These are phyloP conservation scores for Boletus vinaceobasis DNA, from an alignment of 768 basidiomycete genomes.

Conservation along the genomic window DNA sequence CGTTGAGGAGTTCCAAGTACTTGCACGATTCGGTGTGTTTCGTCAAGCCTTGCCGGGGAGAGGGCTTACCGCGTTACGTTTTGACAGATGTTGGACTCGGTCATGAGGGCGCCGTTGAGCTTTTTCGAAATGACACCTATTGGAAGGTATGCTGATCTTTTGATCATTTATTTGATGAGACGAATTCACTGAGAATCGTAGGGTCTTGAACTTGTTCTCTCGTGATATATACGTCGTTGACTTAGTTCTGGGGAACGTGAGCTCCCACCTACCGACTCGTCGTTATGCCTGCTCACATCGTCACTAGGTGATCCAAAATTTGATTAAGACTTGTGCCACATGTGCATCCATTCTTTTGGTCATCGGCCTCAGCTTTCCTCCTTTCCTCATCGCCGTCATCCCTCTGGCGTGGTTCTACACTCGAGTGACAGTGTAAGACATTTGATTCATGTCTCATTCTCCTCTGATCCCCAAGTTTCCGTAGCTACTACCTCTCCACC, in stretches of 20 bases:
- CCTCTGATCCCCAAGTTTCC: background rate
- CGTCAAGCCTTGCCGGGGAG: background rate
- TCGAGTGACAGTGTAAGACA: conserved; percentile 69
- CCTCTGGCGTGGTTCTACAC: conserved; percentile 80
- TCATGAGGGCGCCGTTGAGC: conserved; percentile 79
- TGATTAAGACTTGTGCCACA: conserved; percentile 61
- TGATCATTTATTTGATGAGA: background rate
- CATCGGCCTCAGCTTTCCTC: conserved; percentile 78
- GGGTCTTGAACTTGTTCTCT: conserved; percentile 88
- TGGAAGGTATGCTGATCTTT: conserved; percentile 52
- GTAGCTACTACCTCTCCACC: conserved; percentile 82
- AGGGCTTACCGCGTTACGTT: background rate
- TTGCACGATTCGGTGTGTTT: conserved; percentile 71
- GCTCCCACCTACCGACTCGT: background rate
- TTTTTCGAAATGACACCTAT: conserved; percentile 91
- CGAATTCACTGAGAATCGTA: conserved; percentile 20
- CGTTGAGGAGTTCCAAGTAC: conserved; percentile 65
- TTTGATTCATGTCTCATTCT: background rate
- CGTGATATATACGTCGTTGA: conserved; percentile 87
- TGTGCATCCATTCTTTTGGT: conserved; percentile 64
- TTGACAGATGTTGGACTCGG: conserved; percentile 69
- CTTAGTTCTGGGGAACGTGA: conserved; percentile 67
- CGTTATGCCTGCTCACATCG: background rate
- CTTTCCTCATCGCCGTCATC: conserved; percentile 70
- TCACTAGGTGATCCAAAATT: conserved; percentile 56